Evolutionary conservation across 2,329 filamentous ascomycete species (phyloP).

Genomic region (Fusarium nelsonii): DNA sequence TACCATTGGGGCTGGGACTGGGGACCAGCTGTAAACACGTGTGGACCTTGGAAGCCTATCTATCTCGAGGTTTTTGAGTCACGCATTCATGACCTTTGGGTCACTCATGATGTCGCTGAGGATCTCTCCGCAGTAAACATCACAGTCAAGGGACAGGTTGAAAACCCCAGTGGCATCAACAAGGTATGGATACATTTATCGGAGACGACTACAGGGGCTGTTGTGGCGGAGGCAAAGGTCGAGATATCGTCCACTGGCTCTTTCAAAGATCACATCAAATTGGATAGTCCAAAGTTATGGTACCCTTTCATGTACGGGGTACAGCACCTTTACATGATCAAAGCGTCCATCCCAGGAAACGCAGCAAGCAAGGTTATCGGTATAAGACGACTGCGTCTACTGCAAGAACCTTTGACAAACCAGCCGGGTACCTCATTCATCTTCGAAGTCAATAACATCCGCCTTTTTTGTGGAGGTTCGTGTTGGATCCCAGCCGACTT

Average conservation of each 20-base stretch:
- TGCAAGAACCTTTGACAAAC: not conserved
- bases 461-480: not conserved
- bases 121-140: not conserved
- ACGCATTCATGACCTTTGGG: not conserved
- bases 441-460: constrained; percentile 17
- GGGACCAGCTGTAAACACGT: constrained; percentile 7
- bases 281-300: not conserved
- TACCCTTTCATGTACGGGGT: constrained; percentile 7
- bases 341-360: not conserved
- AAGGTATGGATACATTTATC: not conserved
- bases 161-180: accelerated
- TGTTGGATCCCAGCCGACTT: constrained; percentile 14
- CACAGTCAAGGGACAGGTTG: not conserved
- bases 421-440: not conserved
- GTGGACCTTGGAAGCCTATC: constrained; percentile 6
- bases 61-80: not conserved
- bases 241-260: accelerated
- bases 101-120: not conserved
- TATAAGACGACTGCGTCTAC: not conserved
- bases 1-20: constrained; percentile 31
- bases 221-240: not conserved
- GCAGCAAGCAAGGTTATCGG: not conserved
- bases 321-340: not conserved
- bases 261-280: accelerated
- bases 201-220: accelerated